A percentile compares a stretch with the other conserved stretches of the same genome.
phyloP scores from a whole-genome alignment of 2,329 filamentous ascomycete species.

The Trichoderma sp. region DNA sequence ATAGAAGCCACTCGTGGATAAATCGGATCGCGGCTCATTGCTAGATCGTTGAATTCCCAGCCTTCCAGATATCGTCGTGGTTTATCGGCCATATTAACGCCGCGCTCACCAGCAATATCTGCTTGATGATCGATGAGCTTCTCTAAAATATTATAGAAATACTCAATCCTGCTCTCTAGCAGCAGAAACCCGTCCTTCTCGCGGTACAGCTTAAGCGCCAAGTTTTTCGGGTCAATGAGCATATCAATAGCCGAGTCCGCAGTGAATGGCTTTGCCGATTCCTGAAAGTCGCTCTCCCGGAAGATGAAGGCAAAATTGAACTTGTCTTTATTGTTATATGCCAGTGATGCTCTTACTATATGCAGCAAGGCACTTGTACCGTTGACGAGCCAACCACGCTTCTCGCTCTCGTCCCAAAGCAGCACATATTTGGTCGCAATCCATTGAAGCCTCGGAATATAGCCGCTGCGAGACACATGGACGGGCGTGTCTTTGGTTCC shows the following conservation, averaged over 20 bases:
- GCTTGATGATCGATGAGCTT: constrained; percentile 34
- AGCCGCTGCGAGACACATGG: background rate
- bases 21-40: constrained; percentile 25
- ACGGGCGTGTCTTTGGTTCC: background rate
- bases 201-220: background rate
- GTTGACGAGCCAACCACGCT: constrained; percentile 37
- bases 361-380: constrained; percentile 34
- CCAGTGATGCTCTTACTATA: constrained; percentile 5
- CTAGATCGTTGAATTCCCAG: constrained; percentile 37
- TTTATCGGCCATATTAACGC: constrained; percentile 11
- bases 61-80: constrained; percentile 33
- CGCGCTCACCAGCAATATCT: constrained; percentile 12
- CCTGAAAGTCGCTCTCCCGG: background rate
- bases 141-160: constrained; percentile 29
- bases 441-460: constrained; percentile 22
- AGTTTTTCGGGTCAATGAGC: background rate
- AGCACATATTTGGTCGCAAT: constrained; percentile 29
- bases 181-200: constrained; percentile 18
- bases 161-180: constrained; percentile 22
- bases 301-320: background rate
- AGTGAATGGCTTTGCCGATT: background rate
- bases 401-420: constrained; percentile 34
- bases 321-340: background rate
- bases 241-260: background rate
- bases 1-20: constrained; percentile 31